These are phyloP conservation scores for Phialophora expanda DNA, from an alignment of 2,329 filamentous ascomycete species.

Conservation along the genomic window DNA sequence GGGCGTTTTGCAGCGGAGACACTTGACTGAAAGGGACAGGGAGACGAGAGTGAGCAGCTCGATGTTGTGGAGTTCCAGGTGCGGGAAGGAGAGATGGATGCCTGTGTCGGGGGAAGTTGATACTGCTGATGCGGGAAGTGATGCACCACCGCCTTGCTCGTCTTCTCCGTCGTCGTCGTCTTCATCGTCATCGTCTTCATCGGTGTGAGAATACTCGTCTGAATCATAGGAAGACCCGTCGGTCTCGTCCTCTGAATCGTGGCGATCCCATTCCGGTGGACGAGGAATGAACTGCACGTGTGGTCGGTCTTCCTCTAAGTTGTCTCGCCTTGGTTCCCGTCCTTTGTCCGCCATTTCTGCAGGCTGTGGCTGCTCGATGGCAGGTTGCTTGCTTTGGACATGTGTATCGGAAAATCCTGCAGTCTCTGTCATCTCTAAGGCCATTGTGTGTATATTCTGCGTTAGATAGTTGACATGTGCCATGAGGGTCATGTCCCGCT, in stretches of 20 bases:
- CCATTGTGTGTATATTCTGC: constrained; percentile 71
- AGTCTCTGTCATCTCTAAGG: constrained; percentile 55
- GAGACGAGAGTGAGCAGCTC: constrained; percentile 73
- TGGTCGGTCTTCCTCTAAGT: constrained; percentile 53
- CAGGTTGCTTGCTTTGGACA: not conserved
- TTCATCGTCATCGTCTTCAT: constrained; percentile 43
- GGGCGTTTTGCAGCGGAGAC: constrained; percentile 75
- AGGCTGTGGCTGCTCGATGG: constrained; percentile 2
- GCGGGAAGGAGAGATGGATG: constrained; percentile 79
- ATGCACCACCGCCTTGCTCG: constrained; percentile 49
- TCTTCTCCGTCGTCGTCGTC: constrained; percentile 46
- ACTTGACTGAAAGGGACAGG: constrained; percentile 74
- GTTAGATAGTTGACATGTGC: constrained; percentile 76
- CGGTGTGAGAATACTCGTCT: constrained; percentile 48
- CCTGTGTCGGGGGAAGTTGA: constrained; percentile 51
- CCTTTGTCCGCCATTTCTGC: not conserved
- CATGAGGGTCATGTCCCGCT: constrained; percentile 68
- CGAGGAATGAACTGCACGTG: constrained; percentile 75
- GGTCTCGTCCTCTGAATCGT: constrained; percentile 44
- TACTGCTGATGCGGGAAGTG: constrained; percentile 39
- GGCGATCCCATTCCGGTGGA: constrained; percentile 73
- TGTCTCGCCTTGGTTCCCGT: constrained; percentile 14
- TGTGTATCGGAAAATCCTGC: not conserved
- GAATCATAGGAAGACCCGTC: constrained; percentile 53
- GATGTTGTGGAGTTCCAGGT: constrained; percentile 75